Evolutionary conservation across 176 grass and related monocot species (phyloP).

Genomic region (Poa annua): DNA sequence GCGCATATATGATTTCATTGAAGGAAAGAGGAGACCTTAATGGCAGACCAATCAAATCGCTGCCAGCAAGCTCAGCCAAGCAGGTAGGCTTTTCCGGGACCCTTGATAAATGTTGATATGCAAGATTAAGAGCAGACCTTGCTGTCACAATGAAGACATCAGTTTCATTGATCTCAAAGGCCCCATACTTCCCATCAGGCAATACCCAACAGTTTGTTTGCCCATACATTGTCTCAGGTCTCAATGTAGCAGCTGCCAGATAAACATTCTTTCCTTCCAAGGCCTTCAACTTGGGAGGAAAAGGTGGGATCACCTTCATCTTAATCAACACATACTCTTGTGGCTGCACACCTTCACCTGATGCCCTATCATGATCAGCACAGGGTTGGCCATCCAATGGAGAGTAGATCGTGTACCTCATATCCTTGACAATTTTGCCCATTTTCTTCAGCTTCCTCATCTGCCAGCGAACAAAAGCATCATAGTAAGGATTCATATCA

Average conservation of each 20-base stretch:
- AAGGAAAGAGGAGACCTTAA: slow-evolving; percentile 73
- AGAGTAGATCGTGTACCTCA: slow-evolving; percentile 76
- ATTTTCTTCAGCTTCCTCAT: slow-evolving; percentile 77
- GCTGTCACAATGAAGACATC: slow-evolving; percentile 80
- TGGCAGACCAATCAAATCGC: slow-evolving; percentile 82
- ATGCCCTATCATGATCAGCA: slow-evolving; percentile 71
- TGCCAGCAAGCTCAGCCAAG: slow-evolving; percentile 57
- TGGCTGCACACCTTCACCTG: slow-evolving; percentile 72
- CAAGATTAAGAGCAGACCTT: slow-evolving; percentile 73
- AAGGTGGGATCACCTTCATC: slow-evolving; percentile 74
- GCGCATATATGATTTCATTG: slow-evolving; percentile 71
- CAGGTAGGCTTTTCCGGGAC: slow-evolving; percentile 66
- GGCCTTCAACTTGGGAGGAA: slow-evolving; percentile 61
- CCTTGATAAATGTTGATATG: slow-evolving; percentile 69
- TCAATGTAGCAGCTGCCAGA: slow-evolving; percentile 76
- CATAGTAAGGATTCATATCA: slow-evolving; percentile 75
- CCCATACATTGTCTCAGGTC: slow-evolving; percentile 86
- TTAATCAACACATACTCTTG: slow-evolving; percentile 89
- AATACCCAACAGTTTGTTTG: slow-evolving; percentile 85
- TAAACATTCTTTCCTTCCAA: slow-evolving; percentile 78
- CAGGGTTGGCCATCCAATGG: slow-evolving; percentile 86
- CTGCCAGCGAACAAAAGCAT: slow-evolving; percentile 84
- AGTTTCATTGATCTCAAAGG: slow-evolving; percentile 84
- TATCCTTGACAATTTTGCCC: slow-evolving; percentile 82
- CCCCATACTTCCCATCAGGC: slow-evolving; percentile 72